These are phyloP conservation scores for Aspergillus japonicus DNA, from an alignment of 2,329 filamentous ascomycete genomes.

Conservation along the genomic window DNA sequence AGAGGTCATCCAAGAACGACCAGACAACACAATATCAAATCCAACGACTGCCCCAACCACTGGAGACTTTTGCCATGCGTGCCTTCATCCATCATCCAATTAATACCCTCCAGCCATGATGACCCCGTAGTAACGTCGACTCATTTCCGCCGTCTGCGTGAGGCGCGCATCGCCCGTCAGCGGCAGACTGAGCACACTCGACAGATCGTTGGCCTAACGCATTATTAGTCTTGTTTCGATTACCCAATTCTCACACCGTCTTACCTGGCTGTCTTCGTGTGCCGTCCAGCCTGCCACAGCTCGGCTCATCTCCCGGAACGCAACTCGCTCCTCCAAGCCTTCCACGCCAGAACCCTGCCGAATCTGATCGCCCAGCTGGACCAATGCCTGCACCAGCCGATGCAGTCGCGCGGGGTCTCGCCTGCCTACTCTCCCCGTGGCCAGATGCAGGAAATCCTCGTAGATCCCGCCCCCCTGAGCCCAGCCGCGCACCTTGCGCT, in stretches of 20 bases:
- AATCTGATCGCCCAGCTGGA: constrained; percentile 40
- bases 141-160: constrained; percentile 68
- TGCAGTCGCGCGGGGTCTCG: constrained; percentile 44
- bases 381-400: constrained; percentile 50
- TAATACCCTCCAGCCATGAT: constrained; percentile 55
- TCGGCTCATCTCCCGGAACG: constrained; percentile 77
- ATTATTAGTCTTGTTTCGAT: neutral
- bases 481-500: constrained; percentile 69
- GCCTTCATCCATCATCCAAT: constrained; percentile 11
- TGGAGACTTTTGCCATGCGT: neutral
- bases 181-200: constrained; percentile 42
- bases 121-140: constrained; percentile 66
- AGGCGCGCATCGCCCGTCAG: constrained; percentile 72
- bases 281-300: constrained; percentile 67
- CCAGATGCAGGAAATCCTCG: constrained; percentile 57
- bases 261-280: constrained; percentile 59
- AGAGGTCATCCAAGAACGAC: neutral
- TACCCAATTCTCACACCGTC: constrained; percentile 23
- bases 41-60: neutral
- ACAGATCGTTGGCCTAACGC: constrained; percentile 34
- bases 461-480: constrained; percentile 78
- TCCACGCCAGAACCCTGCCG: constrained; percentile 53
- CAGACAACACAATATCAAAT: neutral
- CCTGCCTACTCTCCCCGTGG: constrained; percentile 39
- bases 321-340: constrained; percentile 63